A percentile compares a stretch with the other conserved stretches of the same genome.
These are phyloP conservation scores for Sarcomyxa edulis DNA, from an alignment of 768 basidiomycete species.

Conservation along the genomic window DNA sequence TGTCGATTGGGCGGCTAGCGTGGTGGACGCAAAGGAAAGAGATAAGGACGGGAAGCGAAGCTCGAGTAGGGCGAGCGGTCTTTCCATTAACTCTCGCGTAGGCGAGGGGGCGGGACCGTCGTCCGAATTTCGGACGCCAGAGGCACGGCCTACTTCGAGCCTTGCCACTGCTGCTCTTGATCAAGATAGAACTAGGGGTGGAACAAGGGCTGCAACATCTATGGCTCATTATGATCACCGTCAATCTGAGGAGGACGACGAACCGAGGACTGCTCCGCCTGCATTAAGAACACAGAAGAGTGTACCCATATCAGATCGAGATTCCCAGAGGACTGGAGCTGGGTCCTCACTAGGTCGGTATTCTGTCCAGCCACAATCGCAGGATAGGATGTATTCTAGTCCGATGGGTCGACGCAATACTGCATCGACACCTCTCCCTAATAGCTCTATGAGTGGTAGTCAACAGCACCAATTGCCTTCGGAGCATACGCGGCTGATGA, in stretches of 20 bases:
- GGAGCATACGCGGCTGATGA: constrained; percentile 68
- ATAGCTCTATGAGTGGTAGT: constrained; percentile 13
- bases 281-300: constrained; percentile 35
- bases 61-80: constrained; percentile 13
- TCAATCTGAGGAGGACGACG: constrained; percentile 18
- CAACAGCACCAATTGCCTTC: constrained; percentile 19
- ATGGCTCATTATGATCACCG: constrained; percentile 42
- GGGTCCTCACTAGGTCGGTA: constrained; percentile 19
- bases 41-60: constrained; percentile 13
- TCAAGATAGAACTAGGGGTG: constrained; percentile 9
- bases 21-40: neutral
- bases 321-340: constrained; percentile 14
- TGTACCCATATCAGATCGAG: constrained; percentile 7
- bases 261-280: constrained; percentile 33
- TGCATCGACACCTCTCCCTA: constrained; percentile 12
- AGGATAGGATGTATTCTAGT: constrained; percentile 14
- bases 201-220: constrained; percentile 44
- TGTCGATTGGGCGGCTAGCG: constrained; percentile 14
- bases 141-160: neutral
- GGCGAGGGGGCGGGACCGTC: neutral
- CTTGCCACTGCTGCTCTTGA: neutral
- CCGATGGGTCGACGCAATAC: constrained; percentile 21
- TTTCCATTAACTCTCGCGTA: neutral
- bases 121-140: constrained; percentile 1
- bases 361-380: constrained; percentile 5